phyloP scores from a whole-genome alignment of 78 protist species.

The Speleostelium caveatum region DNA sequence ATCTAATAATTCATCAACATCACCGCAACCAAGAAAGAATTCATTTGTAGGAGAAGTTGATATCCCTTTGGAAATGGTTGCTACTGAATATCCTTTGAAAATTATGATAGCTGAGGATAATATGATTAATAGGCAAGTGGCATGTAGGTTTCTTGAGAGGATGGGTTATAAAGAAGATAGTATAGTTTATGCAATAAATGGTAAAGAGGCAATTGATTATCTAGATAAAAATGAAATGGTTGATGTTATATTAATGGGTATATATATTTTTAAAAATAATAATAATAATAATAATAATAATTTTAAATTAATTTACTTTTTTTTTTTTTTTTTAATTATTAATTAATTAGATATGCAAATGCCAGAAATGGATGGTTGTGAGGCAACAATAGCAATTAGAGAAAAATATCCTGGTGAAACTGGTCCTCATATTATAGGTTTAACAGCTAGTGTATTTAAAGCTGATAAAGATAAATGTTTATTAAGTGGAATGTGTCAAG shows the following conservation, averaged over 20 bases:
- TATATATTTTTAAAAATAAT: too few species aligned
- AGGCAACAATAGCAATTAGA: constrained; percentile 20
- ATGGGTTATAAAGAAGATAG: constrained; percentile 37
- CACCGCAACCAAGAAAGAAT: constrained; percentile 4
- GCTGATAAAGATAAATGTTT: constrained; percentile 67
- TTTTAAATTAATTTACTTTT: too few species aligned
- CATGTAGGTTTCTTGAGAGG: constrained; percentile 12
- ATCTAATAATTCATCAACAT: not conserved
- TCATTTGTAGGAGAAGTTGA: constrained; percentile 29
- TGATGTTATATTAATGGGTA: constrained; percentile 46
- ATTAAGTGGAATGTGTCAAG: constrained; percentile 59
- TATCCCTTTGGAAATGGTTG: constrained; percentile 49
- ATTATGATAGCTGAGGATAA: constrained; percentile 49
- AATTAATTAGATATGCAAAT: too few species aligned
- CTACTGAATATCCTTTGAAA: constrained; percentile 12
- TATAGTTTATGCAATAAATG: constrained; percentile 34
- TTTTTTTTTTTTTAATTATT: too few species aligned
- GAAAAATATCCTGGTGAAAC: constrained; percentile 9
- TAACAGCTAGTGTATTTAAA: constrained; percentile 42
- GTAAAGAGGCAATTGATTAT: constrained; percentile 48
- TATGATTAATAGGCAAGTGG: constrained; percentile 28
- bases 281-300: too few species aligned
- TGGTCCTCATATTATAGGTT: constrained; percentile 49
- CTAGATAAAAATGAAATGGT: constrained; percentile 18
- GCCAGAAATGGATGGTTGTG: constrained; percentile 55